Evolutionary conservation across 306 rosid species (phyloP), one percentile per base, ranked within the genome.

Genomic region (Mimosa bimucronata): DNA sequence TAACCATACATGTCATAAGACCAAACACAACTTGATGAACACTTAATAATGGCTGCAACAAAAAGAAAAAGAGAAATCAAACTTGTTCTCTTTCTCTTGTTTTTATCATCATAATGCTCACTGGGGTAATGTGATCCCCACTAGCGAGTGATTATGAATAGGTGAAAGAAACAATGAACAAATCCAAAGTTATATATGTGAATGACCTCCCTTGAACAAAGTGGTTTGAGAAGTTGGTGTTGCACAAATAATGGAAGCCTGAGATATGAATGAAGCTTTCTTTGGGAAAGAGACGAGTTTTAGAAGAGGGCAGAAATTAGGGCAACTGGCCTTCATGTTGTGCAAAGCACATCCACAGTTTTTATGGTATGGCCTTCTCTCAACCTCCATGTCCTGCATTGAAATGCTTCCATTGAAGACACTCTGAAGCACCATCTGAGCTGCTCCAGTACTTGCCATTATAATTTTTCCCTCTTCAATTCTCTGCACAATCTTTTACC

Each of bases 291-390:
- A 85, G 25, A 90, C 19, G 21, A 8, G 67, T 46, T 65, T 79
- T 15, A 80, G 83, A 0, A 38, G 83, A 82, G 85, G 57, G 50
- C 84, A 83, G 0, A 78, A 61, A 2, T 48, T 55, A 38, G 76
- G 75, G 62, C 83, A 72, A 28, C 29, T 26, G 16, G 25, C 80
- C 66, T 83, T 88, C 41, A 66, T 58, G 29, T 81, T 86, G 76
- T 92, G 94, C 53, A 94, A 77, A 26, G 90, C 90, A 66, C 98
- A 94, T 14, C 89, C 84, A 75, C 98, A 94, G 52, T 94, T 90
- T 38, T 91, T 91, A 67, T 94, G 96, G 85, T 89, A 92, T 29
- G 98, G 98, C 77, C 97, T 88, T 64, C 96, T 10, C 58, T 88
- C 90, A 42, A 86, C 79, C 58, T 83, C 90, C 21, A 28, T 87